A percentile compares a stretch with the other conserved stretches of the same genome.
Evolutionary conservation across 768 basidiomycete genomes (phyloP).

Genomic region (Leccinum imitatum): DNA sequence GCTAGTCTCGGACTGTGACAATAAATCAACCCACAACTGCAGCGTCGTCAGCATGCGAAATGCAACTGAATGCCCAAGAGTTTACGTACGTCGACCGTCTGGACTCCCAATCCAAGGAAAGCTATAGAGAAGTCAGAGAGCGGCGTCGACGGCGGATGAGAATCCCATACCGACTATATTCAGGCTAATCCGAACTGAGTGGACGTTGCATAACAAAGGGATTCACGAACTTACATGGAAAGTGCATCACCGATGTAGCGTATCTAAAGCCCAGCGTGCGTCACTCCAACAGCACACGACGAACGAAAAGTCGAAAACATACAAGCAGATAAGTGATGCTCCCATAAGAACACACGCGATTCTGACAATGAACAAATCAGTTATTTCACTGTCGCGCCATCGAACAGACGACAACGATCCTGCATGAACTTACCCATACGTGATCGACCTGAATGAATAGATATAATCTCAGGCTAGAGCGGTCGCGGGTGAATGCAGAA

Average conservation of each 20-base stretch:
- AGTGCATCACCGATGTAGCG: slow-evolving; percentile 24
- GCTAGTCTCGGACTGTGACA: background rate
- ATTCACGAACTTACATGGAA: slow-evolving; percentile 13
- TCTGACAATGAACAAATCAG: background rate
- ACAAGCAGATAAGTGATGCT: slow-evolving; percentile 11
- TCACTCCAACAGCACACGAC: background rate
- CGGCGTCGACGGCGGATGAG: background rate
- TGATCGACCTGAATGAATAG: slow-evolving; percentile 12
- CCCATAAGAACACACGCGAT: background rate
- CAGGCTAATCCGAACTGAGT: slow-evolving; percentile 8
- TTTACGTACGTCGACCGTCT: slow-evolving; percentile 9
- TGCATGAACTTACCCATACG: slow-evolving; percentile 18
- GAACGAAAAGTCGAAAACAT: background rate
- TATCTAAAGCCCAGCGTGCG: slow-evolving; percentile 8
- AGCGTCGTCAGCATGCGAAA: slow-evolving; percentile 1
- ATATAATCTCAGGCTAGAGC: background rate
- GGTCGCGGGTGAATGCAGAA: background rate
- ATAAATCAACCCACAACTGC: slow-evolving; percentile 17
- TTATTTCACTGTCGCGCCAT: background rate
- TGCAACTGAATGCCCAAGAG: background rate
- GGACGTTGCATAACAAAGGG: background rate
- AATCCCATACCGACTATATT: slow-evolving; percentile 8
- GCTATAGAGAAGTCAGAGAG: slow-evolving; percentile 5
- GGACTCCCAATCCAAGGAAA: slow-evolving; percentile 11
- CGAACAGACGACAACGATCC: background rate